Conservation (phyloP, 1,284 basidiomycete species). For the Fomitiporia mediterranea region DNA sequence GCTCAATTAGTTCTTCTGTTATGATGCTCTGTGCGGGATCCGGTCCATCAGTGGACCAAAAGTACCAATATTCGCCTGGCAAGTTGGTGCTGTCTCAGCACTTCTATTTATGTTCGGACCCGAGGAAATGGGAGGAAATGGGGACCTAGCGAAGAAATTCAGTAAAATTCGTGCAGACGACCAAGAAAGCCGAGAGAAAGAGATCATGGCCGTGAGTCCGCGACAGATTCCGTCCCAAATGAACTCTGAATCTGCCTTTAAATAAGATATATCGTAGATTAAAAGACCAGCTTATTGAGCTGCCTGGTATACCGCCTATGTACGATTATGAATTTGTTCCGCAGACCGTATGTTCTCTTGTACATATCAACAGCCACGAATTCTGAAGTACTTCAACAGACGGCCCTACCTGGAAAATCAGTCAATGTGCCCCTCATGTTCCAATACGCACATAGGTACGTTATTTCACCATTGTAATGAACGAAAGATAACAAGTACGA, state of each 20-base stretch:
- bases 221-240: not conserved
- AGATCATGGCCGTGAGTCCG: not conserved
- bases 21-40: not conserved
- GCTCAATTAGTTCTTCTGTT: conserved; percentile 3
- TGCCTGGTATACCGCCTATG: conserved; percentile 15
- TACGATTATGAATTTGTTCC: conserved; percentile 15
- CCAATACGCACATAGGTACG: not conserved
- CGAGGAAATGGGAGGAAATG: conserved; percentile 8
- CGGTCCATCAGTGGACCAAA: not conserved
- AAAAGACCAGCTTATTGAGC: conserved; percentile 3
- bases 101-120: conserved; percentile 3
- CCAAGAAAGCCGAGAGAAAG: not conserved
- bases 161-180: not conserved
- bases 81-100: not conserved
- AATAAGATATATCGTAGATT: conserved; percentile 7
- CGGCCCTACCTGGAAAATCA: not conserved
- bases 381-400: not conserved
- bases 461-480: not conserved
- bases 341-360: not conserved
- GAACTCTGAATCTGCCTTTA: too few species aligned
- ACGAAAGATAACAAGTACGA: not conserved
- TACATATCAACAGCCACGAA: not conserved
- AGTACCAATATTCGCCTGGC: conserved; percentile 8
- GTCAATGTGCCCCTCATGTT: not conserved
- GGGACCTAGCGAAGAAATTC: conserved; percentile 9